These are phyloP conservation scores for Aspergillus sparsus DNA, from an alignment of 495 filamentous ascomycete species.

Conservation along the genomic window DNA sequence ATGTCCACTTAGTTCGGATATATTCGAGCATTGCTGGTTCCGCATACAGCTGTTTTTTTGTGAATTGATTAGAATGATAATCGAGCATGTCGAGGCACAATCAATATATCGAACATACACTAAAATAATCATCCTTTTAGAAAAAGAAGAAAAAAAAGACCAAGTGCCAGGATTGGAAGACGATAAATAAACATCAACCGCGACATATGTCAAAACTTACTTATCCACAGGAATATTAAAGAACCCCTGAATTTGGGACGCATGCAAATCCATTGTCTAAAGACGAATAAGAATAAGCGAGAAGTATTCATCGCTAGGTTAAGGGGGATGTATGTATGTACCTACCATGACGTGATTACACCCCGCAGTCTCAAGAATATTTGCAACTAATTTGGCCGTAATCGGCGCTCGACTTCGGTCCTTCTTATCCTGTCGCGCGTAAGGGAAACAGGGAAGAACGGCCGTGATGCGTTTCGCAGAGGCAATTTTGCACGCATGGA, in stretches of 20 bases:
- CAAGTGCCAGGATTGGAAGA: too few species aligned
- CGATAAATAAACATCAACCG: too few species aligned
- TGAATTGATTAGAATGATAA: not conserved
- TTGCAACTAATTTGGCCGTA: constrained; percentile 35
- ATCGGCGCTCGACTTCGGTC: constrained; percentile 28
- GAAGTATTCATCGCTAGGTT: too few species aligned
- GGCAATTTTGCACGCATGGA: constrained; percentile 85
- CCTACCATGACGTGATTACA: constrained; percentile 73
- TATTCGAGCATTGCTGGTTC: constrained; percentile 72
- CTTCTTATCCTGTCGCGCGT: constrained; percentile 62
- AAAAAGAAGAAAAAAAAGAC: too few species aligned
- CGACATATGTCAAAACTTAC: not conserved
- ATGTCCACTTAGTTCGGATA: constrained; percentile 71
- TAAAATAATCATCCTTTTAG: not conserved
- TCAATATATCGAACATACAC: not conserved
- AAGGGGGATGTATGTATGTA: too few species aligned
- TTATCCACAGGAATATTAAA: constrained; percentile 84
- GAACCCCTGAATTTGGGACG: constrained; percentile 89
- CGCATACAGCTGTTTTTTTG: constrained; percentile 65
- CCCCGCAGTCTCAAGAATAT: constrained; percentile 60
- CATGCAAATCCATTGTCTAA: constrained; percentile 75
- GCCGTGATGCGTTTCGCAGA: constrained; percentile 78
- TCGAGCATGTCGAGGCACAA: not conserved
- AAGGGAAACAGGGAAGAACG: constrained; percentile 85
- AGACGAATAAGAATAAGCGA: not conserved